Base-by-base conservation (phyloP, 2,329 filamentous ascomycete genomes). In the Madurella mycetomatis region DNA sequence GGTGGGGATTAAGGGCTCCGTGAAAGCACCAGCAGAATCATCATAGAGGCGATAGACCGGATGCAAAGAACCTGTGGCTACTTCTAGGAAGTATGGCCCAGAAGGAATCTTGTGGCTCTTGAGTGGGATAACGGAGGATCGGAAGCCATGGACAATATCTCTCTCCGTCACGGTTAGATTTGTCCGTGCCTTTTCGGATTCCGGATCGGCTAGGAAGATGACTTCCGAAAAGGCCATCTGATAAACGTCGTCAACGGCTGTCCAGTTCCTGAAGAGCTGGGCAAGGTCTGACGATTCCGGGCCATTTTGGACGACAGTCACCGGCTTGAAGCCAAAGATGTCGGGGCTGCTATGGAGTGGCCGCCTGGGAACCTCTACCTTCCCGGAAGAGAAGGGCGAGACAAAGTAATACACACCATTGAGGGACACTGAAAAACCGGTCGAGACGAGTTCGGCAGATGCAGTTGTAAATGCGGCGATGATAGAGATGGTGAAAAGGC, bases 11-110 rank as follows among this genome's bases (percentile, higher is more conserved):
- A 72, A 60, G 1, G 66, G 58, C 50, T 68, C 61, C 15, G 59
- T 59, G 51, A 72, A 72, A 9, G 68, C 58, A 4, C 66, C 65
- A 4, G 66, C 63, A 43, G 67, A 69, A 51, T 72, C 69, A 2
- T 62, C 60, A 57, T 73, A 73, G 3, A 72, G 63, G 1, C 70
- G 64, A 55, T 69, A 71, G 31, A 67, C 70, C 15, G 66, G 67
- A 51, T 71, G 65, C 37, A 71, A 53, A 1, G 60, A 54, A 0
- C 70, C 70, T 1, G 66, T 67, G 18, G 58, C 44, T 1, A 59
- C 56, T 19, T 72, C 63, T 9, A 72, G 54, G 57, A 73, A 72
- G 60, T 73, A 73, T 0, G 70, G 71, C 0, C 71, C 71, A 0
- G 67, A 67, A 4, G 69, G 65, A 17, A 70, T 58, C 19, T 53